Conservation (phyloP, 1,284 basidiomycete species). For the Cutaneotrichosporon mucoides region DNA sequence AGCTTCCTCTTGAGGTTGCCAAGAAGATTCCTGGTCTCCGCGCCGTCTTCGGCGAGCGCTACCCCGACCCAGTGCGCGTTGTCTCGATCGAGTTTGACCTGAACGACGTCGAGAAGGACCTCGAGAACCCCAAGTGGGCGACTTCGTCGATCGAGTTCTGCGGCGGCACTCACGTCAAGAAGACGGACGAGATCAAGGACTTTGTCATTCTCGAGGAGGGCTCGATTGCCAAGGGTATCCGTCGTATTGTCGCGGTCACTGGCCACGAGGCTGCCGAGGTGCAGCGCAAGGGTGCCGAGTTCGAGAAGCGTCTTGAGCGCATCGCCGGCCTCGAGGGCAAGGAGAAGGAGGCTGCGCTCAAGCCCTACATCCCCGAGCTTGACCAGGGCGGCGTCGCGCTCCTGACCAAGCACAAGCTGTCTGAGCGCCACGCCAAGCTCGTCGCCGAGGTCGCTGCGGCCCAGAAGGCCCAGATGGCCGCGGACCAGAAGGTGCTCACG, state of each 20-base stretch:
- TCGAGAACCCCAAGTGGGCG: conserved; percentile 86
- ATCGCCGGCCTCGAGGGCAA: conserved; percentile 66
- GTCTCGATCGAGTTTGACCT: conserved; percentile 84
- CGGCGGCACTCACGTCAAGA: conserved; percentile 95
- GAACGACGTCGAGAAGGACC: conserved; percentile 77
- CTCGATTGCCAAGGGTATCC: conserved; percentile 96
- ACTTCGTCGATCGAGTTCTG: conserved; percentile 93
- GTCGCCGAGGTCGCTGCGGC: conserved; percentile 83
- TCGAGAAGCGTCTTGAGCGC: conserved; percentile 62
- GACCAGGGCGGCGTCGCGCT: conserved; percentile 84
- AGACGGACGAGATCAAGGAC: conserved; percentile 93
- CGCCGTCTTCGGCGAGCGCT: conserved; percentile 96
- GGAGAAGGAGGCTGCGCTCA: conserved; percentile 79
- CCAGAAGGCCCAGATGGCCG: conserved; percentile 73
- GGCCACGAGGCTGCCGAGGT: conserved; percentile 87
- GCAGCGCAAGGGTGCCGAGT: conserved; percentile 63
- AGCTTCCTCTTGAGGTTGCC: conserved; percentile 73
- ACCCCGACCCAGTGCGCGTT: conserved; percentile 95
- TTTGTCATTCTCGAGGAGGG: conserved; percentile 93
- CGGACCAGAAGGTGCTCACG: conserved; percentile 70
- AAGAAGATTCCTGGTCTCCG: conserved; percentile 86
- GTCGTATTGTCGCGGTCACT: conserved; percentile 89
- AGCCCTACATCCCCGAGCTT: conserved; percentile 81
- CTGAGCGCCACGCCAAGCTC: conserved; percentile 65
- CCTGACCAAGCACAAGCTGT: conserved; percentile 73